A percentile compares a stretch with the other conserved stretches of the same genome.
These are phyloP conservation scores for Discostella pseudostelligera DNA, from an alignment of 108 stramenopile species.

Conservation along the genomic window DNA sequence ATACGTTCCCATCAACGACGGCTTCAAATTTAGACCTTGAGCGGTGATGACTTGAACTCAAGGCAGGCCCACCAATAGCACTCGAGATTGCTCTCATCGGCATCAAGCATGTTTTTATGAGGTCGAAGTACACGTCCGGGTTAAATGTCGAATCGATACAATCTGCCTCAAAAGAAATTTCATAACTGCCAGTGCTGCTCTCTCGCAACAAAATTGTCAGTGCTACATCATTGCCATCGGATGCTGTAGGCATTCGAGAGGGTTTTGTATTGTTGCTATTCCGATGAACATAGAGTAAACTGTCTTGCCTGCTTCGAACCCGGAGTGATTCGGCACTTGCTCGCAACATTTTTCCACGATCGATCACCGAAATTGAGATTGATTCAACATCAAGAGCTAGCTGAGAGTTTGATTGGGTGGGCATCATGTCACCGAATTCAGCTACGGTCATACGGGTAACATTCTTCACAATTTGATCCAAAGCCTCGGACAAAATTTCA, in stretches of 20 bases:
- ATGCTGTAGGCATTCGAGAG: not conserved
- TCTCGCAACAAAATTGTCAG: constrained; percentile 8
- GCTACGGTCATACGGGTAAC: constrained; percentile 18
- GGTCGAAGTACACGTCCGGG: constrained; percentile 27
- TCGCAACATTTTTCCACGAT: constrained; percentile 12
- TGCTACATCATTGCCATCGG: constrained; percentile 1
- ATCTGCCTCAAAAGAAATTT: constrained; percentile 25
- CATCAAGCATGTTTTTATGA: constrained; percentile 1
- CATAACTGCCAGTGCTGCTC: not conserved
- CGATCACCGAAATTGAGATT: constrained; percentile 10
- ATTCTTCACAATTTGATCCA: constrained; percentile 17
- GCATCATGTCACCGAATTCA: constrained; percentile 6
- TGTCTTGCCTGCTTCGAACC: constrained; percentile 9
- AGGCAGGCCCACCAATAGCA: not conserved
- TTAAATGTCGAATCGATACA: constrained; percentile 8
- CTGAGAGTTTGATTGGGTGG: constrained; percentile 1
- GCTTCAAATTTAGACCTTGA: not conserved
- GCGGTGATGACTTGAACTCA: not conserved
- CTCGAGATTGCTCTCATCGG: constrained; percentile 1
- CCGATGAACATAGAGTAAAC: constrained; percentile 12
- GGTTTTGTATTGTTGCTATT: not conserved
- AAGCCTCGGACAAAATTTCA: constrained; percentile 17
- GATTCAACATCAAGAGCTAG: constrained; percentile 14
- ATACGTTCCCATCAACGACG: constrained; percentile 17
- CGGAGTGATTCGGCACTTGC: constrained; percentile 7